Base-by-base conservation (phyloP, 176 grass and related monocot species). In the Saccharum spontaneum region DNA sequence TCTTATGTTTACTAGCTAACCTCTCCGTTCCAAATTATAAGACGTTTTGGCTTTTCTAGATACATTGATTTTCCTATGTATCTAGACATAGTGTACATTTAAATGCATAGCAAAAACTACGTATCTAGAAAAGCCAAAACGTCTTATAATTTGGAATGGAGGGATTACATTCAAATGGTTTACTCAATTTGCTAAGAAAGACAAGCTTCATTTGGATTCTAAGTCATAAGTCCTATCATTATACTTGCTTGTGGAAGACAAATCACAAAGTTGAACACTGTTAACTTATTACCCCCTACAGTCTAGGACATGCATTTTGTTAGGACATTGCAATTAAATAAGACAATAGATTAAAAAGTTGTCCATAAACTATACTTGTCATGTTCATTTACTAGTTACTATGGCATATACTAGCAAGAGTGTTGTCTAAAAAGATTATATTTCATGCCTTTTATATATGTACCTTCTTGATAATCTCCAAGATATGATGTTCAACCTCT, bases 361-460 rank as follows among this genome's bases (percentile, higher is more conserved):
- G 18, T 67, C 34, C 16, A 88, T 62, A 12, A 69, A 75, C 8
- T 65, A 40, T 79, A 38, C 22, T 15, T 83, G 24, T 4, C 44
- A 39, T 52, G 49, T 78, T 9, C n/a, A 54, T 83, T 31, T 52
- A 65, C 12, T 31, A 67, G 43, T 77, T 82, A 38, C 13, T 23
- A 30, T 59, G 22, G 10, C 24, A 41, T 54, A 14, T 43, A 74
- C 7, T 71, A 31, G 1, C 49, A 37, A 52, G 66, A 71, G 26
- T 20, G 7, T 16, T 26, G 8, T 45, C 22, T 75, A 80, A 38
- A 55, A 79, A 38, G 38, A 37, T 67, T 36, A 1, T 66, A 15
- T 68, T 73, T 80, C 36, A 75, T 80, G 77, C 46, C 28, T 89
- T 61, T 39, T 68, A 36, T 31, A 75, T 64, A 60, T 74, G 38